Evolutionary conservation across 2,329 filamentous ascomycete genomes (phyloP).

Genomic region (Pleurostoma richardsiae): DNA sequence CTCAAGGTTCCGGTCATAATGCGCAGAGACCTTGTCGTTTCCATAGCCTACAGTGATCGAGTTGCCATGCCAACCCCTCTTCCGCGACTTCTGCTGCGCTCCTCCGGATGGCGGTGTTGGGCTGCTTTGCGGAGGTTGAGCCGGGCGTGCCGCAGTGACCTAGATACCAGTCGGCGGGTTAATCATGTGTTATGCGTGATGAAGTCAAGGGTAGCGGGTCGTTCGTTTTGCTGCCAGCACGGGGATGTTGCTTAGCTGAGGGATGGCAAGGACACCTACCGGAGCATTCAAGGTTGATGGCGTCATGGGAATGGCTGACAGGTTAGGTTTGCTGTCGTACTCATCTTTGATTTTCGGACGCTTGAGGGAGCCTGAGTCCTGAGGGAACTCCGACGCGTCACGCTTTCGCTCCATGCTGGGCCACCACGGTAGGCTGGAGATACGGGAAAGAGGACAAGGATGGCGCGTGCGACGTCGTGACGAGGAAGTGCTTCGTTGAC

Average conservation of each 20-base stretch:
- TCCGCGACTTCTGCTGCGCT: neutral
- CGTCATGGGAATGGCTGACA: conserved; percentile 3
- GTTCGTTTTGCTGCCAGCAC: neutral
- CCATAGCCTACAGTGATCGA: neutral
- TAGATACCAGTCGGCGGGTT: neutral
- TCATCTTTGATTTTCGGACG: conserved; percentile 4
- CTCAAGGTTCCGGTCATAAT: neutral
- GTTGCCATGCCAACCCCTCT: neutral
- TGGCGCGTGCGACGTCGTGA: neutral
- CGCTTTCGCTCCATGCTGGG: conserved; percentile 3
- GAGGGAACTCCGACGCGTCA: conserved; percentile 1
- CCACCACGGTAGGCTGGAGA: neutral
- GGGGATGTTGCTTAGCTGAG: too few relatives aligned
- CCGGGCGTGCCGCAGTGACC: neutral
- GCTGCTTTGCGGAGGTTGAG: neutral
- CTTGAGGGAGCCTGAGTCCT: conserved; percentile 2
- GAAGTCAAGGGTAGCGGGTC: neutral
- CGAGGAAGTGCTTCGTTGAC: neutral
- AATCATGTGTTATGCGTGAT: neutral
- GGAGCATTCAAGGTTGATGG: neutral
- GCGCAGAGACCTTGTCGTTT: neutral
- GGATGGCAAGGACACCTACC: neutral
- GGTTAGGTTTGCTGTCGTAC: neutral
- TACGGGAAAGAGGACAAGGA: neutral
- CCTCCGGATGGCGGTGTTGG: neutral